phyloP scores from a whole-genome alignment of 73 alveolate species.

The Paraurostyla sp. region DNA sequence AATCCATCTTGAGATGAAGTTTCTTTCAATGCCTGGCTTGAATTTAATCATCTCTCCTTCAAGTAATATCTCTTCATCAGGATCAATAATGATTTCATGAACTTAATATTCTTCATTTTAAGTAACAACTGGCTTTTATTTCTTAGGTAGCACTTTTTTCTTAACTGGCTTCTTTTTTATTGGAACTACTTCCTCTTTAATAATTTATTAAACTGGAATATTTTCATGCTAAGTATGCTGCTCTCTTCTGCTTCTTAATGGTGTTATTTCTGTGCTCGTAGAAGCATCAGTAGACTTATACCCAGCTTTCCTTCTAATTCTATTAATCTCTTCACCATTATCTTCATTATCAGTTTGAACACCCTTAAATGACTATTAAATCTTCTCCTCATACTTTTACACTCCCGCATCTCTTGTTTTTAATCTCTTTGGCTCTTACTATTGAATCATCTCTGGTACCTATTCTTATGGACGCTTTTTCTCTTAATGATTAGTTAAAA shows the following conservation, averaged over 20 bases:
- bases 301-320: no score
- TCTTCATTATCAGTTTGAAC: constrained; percentile 14
- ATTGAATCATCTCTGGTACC: neutral
- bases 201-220: neutral
- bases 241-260: neutral
- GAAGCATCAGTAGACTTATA: constrained; percentile 39
- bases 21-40: constrained; percentile 63
- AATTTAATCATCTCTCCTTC: constrained; percentile 61
- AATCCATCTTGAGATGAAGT: constrained; percentile 51
- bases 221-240: neutral
- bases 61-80: constrained; percentile 57
- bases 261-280: neutral
- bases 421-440: constrained; percentile 19
- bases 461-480: neutral
- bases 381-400: neutral
- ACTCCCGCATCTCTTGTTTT: constrained; percentile 45
- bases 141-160: neutral
- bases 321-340: neutral
- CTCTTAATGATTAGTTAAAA: neutral
- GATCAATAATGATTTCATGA: constrained; percentile 45
- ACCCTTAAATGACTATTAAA: neutral
- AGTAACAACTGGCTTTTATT: no score
- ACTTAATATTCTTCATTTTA: neutral
- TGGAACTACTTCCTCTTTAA: neutral
- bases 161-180: constrained; percentile 6